phyloP scores from a whole-genome alignment of 2,329 filamentous ascomycete genomes.

The Elsinoe australis region DNA sequence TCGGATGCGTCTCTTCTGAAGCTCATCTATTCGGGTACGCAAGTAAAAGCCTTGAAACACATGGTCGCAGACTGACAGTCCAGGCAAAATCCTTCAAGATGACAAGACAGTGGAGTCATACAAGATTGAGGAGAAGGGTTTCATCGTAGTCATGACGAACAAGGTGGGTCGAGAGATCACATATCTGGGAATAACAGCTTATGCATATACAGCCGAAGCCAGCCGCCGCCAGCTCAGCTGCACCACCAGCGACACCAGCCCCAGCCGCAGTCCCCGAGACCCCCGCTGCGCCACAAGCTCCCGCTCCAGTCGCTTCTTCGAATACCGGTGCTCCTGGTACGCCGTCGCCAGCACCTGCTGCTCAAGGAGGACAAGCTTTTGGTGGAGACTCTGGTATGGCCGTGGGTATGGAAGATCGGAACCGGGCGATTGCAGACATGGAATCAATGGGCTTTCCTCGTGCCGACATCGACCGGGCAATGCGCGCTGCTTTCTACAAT shows the following conservation, averaged over 20 bases:
- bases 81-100: conserved; percentile 98
- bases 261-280: conserved; percentile 39
- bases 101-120: conserved; percentile 93
- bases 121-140: conserved; percentile 98
- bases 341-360: conserved; percentile 42
- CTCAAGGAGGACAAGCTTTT: conserved; percentile 38
- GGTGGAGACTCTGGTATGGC: conserved; percentile 75
- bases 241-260: conserved; percentile 52
- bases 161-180: conserved; percentile 56
- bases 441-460: conserved; percentile 94
- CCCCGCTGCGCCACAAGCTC: conserved; percentile 53
- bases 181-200: conserved; percentile 18
- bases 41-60: not conserved
- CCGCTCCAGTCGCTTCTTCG: conserved; percentile 46
- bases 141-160: conserved; percentile 96
- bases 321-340: conserved; percentile 45
- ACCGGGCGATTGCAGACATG: conserved; percentile 82
- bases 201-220: conserved; percentile 60
- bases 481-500: conserved; percentile 95
- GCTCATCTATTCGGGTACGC: conserved; percentile 92
- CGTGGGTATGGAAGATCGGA: conserved; percentile 67
- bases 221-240: conserved; percentile 40
- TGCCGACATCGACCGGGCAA: conserved; percentile 80
- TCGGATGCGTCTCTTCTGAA: conserved; percentile 89
- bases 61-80: conserved; percentile 4